phyloP scores from a whole-genome alignment of 306 rosid species.

The Dryas drummondii region DNA sequence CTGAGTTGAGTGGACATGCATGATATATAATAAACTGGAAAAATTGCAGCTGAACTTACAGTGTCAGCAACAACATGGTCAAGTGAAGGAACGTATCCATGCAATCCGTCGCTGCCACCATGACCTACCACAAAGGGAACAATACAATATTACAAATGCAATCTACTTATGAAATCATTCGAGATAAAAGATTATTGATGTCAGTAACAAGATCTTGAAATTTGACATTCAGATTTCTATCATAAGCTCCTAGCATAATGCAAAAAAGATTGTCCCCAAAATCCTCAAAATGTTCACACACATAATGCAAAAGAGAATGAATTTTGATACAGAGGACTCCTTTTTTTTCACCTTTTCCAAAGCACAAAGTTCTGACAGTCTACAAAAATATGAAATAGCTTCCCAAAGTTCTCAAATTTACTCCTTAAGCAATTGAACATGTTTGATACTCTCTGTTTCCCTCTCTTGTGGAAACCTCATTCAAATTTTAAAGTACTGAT shows the following conservation, averaged over 20 bases:
- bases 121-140: constrained; percentile 60
- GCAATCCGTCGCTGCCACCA: constrained; percentile 99
- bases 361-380: background rate
- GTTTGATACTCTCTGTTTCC: background rate
- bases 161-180: background rate
- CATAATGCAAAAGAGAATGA: background rate
- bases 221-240: background rate
- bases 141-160: constrained; percentile 3
- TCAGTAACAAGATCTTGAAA: background rate
- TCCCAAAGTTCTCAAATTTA: background rate
- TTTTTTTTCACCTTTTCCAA: background rate
- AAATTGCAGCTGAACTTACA: constrained; percentile 43
- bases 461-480: background rate
- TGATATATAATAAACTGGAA: background rate
- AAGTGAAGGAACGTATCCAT: constrained; percentile 97
- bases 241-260: background rate
- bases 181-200: too few species aligned
- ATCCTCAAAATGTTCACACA: background rate
- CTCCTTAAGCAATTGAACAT: background rate
- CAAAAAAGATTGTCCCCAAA: background rate
- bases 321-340: background rate
- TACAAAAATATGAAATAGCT: background rate
- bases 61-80: constrained; percentile 96
- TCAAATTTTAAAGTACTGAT: background rate
- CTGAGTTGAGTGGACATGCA: background rate